Evolutionary conservation across 768 basidiomycete species (phyloP).

Genomic region (Ramaria sp.): DNA sequence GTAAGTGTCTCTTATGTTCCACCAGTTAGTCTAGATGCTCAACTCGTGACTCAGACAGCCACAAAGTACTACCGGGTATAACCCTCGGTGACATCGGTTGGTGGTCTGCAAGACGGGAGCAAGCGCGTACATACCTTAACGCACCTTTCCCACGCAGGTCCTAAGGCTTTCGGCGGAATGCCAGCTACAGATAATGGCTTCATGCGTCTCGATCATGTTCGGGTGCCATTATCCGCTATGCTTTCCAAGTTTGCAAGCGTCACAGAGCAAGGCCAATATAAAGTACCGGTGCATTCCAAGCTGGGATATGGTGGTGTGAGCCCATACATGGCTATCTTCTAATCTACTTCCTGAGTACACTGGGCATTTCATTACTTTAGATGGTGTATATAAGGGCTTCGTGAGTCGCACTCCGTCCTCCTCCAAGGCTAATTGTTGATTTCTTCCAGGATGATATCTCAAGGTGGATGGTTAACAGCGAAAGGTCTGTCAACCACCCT

Average conservation of each 20-base stretch:
- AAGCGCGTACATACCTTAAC: neutral
- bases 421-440: neutral
- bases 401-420: conserved; percentile 24
- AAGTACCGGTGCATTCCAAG: conserved; percentile 61
- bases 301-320: conserved; percentile 66
- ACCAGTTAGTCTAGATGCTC: neutral
- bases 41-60: conserved; percentile 35
- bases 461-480: conserved; percentile 52
- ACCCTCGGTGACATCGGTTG: conserved; percentile 60
- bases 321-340: conserved; percentile 9
- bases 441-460: conserved; percentile 45
- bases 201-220: conserved; percentile 51
- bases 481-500: conserved; percentile 35
- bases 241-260: conserved; percentile 65
- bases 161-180: conserved; percentile 43
- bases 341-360: neutral
- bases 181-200: conserved; percentile 56
- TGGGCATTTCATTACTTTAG: conserved; percentile 24
- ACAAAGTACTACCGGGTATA: conserved; percentile 49
- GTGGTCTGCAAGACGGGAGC: neutral
- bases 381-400: conserved; percentile 65
- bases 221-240: conserved; percentile 63
- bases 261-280: conserved; percentile 51
- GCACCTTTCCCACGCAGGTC: conserved; percentile 27
- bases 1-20: conserved; percentile 25